Conservation (phyloP, 345 rosid species). For the Eucalyptus caleyi region DNA sequence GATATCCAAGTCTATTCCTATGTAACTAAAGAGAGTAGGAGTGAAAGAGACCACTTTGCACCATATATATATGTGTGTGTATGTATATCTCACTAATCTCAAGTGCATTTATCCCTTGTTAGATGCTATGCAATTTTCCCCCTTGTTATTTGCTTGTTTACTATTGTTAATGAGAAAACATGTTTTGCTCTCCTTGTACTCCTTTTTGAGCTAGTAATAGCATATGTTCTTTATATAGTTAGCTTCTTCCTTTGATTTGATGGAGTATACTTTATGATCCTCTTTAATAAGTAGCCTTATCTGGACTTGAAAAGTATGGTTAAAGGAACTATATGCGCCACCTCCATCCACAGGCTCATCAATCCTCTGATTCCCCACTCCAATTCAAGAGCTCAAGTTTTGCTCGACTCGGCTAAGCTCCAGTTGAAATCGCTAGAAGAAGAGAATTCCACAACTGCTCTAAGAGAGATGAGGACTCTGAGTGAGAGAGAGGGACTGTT, state of each 20-base stretch:
- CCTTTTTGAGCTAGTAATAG: neutral
- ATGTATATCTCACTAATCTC: too few species aligned
- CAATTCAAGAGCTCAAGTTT: neutral
- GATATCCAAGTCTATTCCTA: too few species aligned
- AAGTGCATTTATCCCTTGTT: neutral
- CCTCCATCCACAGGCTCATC: slow-evolving; percentile 19
- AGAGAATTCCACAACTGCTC: too few species aligned
- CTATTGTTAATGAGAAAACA: neutral
- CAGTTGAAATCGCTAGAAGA: too few species aligned
- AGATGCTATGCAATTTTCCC: neutral
- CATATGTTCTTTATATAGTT: neutral
- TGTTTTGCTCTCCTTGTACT: neutral
- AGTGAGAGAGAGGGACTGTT: too few species aligned
- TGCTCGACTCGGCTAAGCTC: neutral
- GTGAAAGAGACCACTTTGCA: too few species aligned
- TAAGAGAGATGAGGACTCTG: too few species aligned
- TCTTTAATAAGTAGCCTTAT: neutral
- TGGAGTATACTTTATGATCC: neutral
- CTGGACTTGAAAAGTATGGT: neutral
- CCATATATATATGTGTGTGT: too few species aligned
- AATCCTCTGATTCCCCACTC: neutral
- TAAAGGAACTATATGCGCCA: neutral
- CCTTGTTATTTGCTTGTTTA: neutral
- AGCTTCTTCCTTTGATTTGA: neutral
- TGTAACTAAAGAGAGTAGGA: too few species aligned